phyloP scores from a whole-genome alignment of 768 basidiomycete species.

The Tubosaeta sp. region DNA sequence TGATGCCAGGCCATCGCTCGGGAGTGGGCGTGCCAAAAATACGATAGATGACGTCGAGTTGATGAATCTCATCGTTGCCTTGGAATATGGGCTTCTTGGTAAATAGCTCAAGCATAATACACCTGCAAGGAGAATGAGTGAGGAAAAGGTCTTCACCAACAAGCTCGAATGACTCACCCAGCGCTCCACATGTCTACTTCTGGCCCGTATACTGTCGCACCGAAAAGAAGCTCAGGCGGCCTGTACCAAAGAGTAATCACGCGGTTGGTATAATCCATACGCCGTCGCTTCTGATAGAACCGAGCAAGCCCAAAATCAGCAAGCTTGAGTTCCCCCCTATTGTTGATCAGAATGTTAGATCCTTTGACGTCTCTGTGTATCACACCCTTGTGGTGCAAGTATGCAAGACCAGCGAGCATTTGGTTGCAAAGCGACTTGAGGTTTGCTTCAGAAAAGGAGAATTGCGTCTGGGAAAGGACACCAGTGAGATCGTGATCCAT shows the following conservation, averaged over 20 bases:
- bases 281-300: slow-evolving; percentile 88
- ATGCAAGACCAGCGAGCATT: slow-evolving; percentile 92
- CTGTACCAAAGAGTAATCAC: slow-evolving; percentile 99
- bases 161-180: slow-evolving; percentile 49
- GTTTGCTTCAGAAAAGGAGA: slow-evolving; percentile 80
- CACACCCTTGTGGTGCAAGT: slow-evolving; percentile 93
- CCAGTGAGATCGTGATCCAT: slow-evolving; percentile 99
- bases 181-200: slow-evolving; percentile 99
- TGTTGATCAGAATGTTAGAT: slow-evolving; percentile 93
- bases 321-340: slow-evolving; percentile 88
- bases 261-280: slow-evolving; percentile 96
- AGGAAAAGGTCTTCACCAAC: neutral
- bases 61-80: slow-evolving; percentile 96
- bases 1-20: slow-evolving; percentile 78
- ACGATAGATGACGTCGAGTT: slow-evolving; percentile 89
- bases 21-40: slow-evolving; percentile 85
- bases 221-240: slow-evolving; percentile 90
- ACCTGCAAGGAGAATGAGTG: slow-evolving; percentile 45
- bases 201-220: slow-evolving; percentile 93
- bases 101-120: slow-evolving; percentile 98
- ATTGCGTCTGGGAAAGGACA: slow-evolving; percentile 85
- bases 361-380: slow-evolving; percentile 99
- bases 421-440: slow-evolving; percentile 94
- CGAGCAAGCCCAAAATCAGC: slow-evolving; percentile 97
- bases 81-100: slow-evolving; percentile 97